A percentile compares a stretch with the other conserved stretches of the same genome.
Evolutionary conservation across 108 stramenopile genomes (phyloP).

Genomic region (Schizochytrium sp.): DNA sequence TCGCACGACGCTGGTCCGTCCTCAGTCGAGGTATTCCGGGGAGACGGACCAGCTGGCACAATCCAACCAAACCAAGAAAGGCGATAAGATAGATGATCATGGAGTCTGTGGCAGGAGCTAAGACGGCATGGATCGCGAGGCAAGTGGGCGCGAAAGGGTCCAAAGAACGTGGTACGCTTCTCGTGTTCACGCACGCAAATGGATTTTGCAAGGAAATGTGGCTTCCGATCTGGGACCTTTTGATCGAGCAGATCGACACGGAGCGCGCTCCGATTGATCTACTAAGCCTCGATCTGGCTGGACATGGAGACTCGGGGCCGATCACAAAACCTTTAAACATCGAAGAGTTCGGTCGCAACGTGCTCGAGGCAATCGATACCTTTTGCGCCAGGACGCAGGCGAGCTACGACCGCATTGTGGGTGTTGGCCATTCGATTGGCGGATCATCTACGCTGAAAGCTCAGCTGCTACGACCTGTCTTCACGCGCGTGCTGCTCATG

Average conservation of each 20-base stretch:
- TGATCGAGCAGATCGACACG: neutral
- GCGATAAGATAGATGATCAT: neutral
- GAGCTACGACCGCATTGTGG: neutral
- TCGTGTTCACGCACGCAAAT: slow-evolving; percentile 2
- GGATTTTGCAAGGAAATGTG: slow-evolving; percentile 17
- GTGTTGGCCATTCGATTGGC: neutral
- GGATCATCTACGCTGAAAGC: neutral
- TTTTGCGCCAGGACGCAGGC: neutral
- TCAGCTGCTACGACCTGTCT: neutral
- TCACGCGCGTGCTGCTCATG: neutral
- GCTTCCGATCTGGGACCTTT: neutral
- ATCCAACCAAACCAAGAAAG: neutral
- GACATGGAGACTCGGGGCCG: neutral
- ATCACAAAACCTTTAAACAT: neutral
- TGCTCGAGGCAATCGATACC: neutral
- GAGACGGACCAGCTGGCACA: too few relatives aligned
- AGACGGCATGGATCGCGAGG: neutral
- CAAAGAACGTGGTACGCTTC: neutral
- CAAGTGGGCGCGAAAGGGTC: neutral
- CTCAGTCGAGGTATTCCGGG: too few relatives aligned
- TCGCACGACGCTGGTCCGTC: too few relatives aligned
- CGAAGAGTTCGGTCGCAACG: neutral
- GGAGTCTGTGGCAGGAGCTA: neutral
- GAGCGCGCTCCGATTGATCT: neutral
- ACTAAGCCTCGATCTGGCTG: neutral